Percentiles rank a stretch among this genome's conserved stretches.
Conservation (phyloP, 176 grass and related monocot genomes). For the Hsuehochloa calcarea region DNA sequence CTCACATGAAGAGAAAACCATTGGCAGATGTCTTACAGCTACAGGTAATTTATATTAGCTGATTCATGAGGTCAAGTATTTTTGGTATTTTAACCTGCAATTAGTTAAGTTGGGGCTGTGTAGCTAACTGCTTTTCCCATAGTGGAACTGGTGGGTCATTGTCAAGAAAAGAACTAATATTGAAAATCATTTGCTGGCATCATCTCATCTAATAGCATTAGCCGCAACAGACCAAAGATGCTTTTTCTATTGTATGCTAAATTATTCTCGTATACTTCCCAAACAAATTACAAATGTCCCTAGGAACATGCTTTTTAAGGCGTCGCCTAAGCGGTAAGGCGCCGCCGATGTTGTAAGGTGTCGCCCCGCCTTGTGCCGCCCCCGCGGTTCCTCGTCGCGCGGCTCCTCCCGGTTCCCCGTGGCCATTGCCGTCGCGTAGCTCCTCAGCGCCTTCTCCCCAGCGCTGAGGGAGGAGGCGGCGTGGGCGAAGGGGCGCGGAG, state of each 20-base stretch:
- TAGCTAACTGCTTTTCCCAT: constrained; percentile 21
- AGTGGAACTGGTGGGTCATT: not conserved
- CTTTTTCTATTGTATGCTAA: not conserved
- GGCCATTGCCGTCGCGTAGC: too few species aligned
- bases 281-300: not conserved
- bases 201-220: not conserved
- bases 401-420: too few species aligned
- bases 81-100: not conserved
- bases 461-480: too few species aligned
- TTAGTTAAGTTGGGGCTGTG: constrained; percentile 21
- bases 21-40: constrained; percentile 81
- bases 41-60: constrained; percentile 63
- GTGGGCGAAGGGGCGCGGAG: too few species aligned
- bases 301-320: too few species aligned
- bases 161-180: constrained; percentile 4
- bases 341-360: too few species aligned
- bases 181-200: not conserved
- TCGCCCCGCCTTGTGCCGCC: too few species aligned
- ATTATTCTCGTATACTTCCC: not conserved
- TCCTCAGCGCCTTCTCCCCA: too few species aligned
- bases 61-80: not conserved
- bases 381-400: too few species aligned
- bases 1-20: constrained; percentile 76
- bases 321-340: too few species aligned
- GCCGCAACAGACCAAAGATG: not conserved